Evolutionary conservation across 2,329 filamentous ascomycete species (phyloP).

Genomic region (Cercospora sesami): DNA sequence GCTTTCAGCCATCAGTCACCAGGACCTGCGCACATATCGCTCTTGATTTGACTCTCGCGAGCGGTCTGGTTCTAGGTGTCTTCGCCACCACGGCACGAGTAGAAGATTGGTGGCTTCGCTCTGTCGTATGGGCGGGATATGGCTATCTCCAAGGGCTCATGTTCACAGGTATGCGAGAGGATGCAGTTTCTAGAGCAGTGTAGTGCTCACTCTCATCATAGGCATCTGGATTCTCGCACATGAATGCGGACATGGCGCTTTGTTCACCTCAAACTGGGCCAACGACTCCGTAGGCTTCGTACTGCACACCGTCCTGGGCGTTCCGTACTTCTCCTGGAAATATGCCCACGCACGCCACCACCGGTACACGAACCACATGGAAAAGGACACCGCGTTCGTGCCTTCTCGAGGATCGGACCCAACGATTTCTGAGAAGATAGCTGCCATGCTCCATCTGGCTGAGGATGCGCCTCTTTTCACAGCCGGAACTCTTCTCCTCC

Average conservation of each 20-base stretch:
- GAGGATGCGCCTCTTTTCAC: conserved; percentile 35
- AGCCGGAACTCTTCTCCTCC: conserved; percentile 25
- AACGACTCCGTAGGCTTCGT: conserved; percentile 65
- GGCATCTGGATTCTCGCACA: conserved; percentile 71
- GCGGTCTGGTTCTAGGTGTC: conserved; percentile 12
- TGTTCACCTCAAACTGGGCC: conserved; percentile 57
- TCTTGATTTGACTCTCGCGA: conserved; percentile 12
- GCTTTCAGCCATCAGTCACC: conserved; percentile 13
- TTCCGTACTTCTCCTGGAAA: conserved; percentile 74
- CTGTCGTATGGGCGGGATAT: conserved; percentile 46
- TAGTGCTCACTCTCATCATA: not conserved
- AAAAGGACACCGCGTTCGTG: conserved; percentile 41
- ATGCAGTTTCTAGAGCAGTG: not conserved
- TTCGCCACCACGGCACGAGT: conserved; percentile 6
- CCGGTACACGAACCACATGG: conserved; percentile 55
- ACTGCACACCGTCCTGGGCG: conserved; percentile 65
- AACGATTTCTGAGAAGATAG: conserved; percentile 10
- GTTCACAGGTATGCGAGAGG: conserved; percentile 48
- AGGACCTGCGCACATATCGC: conserved; percentile 17
- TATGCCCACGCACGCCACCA: conserved; percentile 70
- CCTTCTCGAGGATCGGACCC: conserved; percentile 28
- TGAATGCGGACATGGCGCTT: conserved; percentile 69
- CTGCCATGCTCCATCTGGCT: conserved; percentile 24
- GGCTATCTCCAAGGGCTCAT: conserved; percentile 65
- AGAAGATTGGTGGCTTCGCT: conserved; percentile 10